Conservation (phyloP, 2,329 filamentous ascomycete species). For the Plenodomus biglobosus region DNA sequence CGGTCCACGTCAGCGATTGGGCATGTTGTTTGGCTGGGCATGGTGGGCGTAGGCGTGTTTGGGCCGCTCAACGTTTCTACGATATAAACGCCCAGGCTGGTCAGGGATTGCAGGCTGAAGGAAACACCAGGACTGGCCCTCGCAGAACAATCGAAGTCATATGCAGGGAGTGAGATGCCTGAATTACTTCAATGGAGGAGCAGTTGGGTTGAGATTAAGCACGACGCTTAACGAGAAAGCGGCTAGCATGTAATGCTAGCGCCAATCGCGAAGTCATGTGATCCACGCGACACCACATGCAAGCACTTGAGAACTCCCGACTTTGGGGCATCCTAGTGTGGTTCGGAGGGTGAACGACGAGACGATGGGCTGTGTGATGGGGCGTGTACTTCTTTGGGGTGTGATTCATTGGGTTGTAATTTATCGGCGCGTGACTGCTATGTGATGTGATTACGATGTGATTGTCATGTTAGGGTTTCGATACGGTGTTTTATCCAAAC, state of each 20-base stretch:
- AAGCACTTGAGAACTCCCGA: no score
- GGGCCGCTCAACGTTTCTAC: neutral
- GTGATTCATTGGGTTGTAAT: no score
- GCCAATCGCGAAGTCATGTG: conserved; percentile 2
- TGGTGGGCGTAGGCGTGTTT: conserved; percentile 5
- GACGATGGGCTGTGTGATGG: neutral
- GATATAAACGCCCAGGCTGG: neutral
- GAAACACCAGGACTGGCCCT: neutral
- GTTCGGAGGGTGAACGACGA: no score
- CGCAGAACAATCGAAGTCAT: no score
- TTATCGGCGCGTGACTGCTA: no score
- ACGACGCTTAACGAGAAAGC: neutral
- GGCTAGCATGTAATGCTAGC: neutral
- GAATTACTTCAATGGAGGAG: neutral
- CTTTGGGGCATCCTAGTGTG: no score
- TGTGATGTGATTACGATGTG: no score
- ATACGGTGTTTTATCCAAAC: neutral
- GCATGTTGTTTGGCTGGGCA: conserved; percentile 33
- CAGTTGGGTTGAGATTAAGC: neutral
- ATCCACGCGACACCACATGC: conserved; percentile 1
- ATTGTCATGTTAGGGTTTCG: neutral
- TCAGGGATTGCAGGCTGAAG: neutral
- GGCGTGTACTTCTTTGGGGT: no score
- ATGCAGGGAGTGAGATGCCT: neutral
- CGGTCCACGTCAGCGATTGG: conserved; percentile 43